Conservation (phyloP, 106 monocot species). For the Allium sativum region DNA sequence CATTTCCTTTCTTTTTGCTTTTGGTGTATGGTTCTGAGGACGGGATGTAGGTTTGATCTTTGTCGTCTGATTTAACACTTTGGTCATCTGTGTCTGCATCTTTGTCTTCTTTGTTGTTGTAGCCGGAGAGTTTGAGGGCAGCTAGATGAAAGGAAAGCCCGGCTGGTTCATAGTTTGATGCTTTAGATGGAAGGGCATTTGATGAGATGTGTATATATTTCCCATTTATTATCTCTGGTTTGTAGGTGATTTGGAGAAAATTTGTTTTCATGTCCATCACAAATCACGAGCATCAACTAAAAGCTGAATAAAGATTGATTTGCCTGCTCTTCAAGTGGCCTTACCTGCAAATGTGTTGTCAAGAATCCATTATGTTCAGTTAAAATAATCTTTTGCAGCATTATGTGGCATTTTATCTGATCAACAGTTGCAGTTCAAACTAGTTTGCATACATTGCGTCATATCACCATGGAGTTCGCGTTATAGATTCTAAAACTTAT, state of each 20-base stretch:
- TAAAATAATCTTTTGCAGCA: too few species aligned
- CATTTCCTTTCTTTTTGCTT: conserved; percentile 59
- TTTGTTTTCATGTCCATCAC: conserved; percentile 20
- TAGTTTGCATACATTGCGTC: too few species aligned
- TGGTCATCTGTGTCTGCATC: conserved; percentile 66
- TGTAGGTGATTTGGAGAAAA: conserved; percentile 44
- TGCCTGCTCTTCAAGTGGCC: too few species aligned
- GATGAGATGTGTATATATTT: conserved; percentile 49
- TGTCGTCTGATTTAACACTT: conserved; percentile 61
- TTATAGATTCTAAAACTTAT: too few species aligned
- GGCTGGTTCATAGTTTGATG: conserved; percentile 62
- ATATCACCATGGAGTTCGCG: too few species aligned
- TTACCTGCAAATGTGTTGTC: too few species aligned
- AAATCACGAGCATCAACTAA: too few species aligned
- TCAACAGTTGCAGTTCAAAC: too few species aligned
- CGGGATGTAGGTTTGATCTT: conserved; percentile 35
- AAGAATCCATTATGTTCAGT: too few species aligned
- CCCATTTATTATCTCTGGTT: conserved; percentile 52
- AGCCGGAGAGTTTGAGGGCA: conserved; percentile 54
- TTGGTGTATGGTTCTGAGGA: conserved; percentile 54
- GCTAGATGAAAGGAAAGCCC: conserved; percentile 80
- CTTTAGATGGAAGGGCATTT: conserved; percentile 66
- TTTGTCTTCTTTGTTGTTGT: conserved; percentile 32
- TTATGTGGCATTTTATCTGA: too few species aligned
- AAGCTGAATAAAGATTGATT: too few species aligned